Conservation (phyloP, 2,329 filamentous ascomycete genomes). For the Fusarium keratoplasticum region DNA sequence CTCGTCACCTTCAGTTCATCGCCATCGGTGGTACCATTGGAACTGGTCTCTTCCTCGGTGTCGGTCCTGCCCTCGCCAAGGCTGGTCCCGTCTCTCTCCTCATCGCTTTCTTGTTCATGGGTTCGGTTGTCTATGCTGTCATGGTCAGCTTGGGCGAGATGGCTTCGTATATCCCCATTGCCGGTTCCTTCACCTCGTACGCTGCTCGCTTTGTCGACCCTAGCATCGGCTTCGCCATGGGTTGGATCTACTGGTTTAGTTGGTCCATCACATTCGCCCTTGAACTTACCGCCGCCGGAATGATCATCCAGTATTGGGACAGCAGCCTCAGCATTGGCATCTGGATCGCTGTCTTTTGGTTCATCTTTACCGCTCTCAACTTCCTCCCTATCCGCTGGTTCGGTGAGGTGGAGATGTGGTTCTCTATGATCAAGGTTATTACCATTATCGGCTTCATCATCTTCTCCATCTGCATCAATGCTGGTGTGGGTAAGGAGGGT, state of each 20-base stretch:
- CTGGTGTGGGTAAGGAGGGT: conserved; percentile 75
- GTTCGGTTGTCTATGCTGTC: conserved; percentile 78
- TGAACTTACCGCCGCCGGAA: conserved; percentile 77
- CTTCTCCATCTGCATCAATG: conserved; percentile 80
- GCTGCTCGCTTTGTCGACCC: conserved; percentile 80
- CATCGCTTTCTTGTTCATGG: conserved; percentile 77
- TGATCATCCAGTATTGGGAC: conserved; percentile 83
- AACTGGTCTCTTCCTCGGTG: conserved; percentile 78
- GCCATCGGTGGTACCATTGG: conserved; percentile 74
- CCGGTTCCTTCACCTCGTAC: conserved; percentile 82
- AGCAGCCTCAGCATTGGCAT: conserved; percentile 72
- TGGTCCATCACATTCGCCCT: conserved; percentile 80
- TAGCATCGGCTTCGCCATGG: conserved; percentile 80
- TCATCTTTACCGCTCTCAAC: conserved; percentile 75
- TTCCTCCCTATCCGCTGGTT: conserved; percentile 79
- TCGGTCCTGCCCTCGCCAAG: conserved; percentile 70
- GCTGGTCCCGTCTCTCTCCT: conserved; percentile 75
- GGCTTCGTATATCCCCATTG: conserved; percentile 81
- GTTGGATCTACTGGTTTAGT: conserved; percentile 87
- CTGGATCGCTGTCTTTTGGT: conserved; percentile 80
- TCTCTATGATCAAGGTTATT: conserved; percentile 80
- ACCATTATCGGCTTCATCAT: conserved; percentile 82
- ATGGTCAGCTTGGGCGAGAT: conserved; percentile 80
- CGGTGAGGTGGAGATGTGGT: conserved; percentile 83
- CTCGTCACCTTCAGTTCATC: conserved; percentile 62